A percentile compares a stretch with the other conserved stretches of the same genome.
phyloP scores from a whole-genome alignment of 164 flowering plant genomes.

The Kingdonia uniflora region DNA sequence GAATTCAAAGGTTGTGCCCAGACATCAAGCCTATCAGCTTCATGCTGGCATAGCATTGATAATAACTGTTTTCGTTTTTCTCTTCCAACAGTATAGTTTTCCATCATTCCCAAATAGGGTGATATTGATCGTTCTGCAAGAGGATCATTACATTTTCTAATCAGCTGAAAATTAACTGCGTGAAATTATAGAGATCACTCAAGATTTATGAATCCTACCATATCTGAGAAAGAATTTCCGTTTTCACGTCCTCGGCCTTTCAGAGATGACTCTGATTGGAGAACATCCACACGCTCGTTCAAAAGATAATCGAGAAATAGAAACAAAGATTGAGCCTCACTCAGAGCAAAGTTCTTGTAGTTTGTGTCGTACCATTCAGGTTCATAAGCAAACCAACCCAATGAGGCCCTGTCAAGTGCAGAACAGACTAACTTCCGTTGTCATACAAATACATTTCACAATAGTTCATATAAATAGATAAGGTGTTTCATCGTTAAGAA shows the following conservation, averaged over 20 bases:
- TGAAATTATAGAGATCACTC: too few relatives aligned
- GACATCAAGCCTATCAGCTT: slow-evolving; percentile 95
- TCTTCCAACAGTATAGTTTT: slow-evolving; percentile 54
- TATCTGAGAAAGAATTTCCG: slow-evolving; percentile 37
- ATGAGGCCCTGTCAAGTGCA: slow-evolving; percentile 50
- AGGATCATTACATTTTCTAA: background rate
- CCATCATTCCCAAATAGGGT: slow-evolving; percentile 93
- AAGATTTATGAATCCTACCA: slow-evolving; percentile 33
- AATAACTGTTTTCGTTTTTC: slow-evolving; percentile 85
- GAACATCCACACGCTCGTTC: slow-evolving; percentile 45
- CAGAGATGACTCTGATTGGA: slow-evolving; percentile 33
- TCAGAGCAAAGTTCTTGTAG: slow-evolving; percentile 53
- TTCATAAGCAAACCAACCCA: slow-evolving; percentile 91
- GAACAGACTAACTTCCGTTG: slow-evolving; percentile 1
- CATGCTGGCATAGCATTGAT: slow-evolving; percentile 90
- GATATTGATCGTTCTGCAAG: slow-evolving; percentile 58
- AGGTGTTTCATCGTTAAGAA: background rate
- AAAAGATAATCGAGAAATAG: slow-evolving; percentile 65
- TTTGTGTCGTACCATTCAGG: slow-evolving; percentile 81
- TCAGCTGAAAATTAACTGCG: too few relatives aligned
- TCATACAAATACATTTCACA: background rate
- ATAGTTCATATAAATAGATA: background rate
- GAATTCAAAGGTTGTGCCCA: slow-evolving; percentile 84
- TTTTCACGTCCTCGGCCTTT: slow-evolving; percentile 54
- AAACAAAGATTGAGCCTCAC: slow-evolving; percentile 89